phyloP scores from a whole-genome alignment of 2,329 filamentous ascomycete species.

The Trichothecium roseum region DNA sequence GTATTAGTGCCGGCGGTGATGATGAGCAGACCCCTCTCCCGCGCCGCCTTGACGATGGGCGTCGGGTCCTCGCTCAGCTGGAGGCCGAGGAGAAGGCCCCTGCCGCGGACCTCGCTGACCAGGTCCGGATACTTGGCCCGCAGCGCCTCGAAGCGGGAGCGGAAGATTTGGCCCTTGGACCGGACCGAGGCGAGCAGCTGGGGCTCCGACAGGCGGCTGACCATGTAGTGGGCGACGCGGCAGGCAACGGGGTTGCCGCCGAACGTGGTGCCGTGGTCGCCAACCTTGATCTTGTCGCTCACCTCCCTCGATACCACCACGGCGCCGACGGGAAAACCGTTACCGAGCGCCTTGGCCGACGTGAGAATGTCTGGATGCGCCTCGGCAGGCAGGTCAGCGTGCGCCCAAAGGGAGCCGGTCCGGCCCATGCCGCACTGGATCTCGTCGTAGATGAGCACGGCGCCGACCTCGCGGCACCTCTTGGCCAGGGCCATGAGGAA shows the following conservation, averaged over 20 bases:
- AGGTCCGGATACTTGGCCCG: constrained; percentile 49
- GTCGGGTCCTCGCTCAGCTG: constrained; percentile 68
- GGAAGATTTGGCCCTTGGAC: constrained; percentile 48
- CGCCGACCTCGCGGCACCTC: constrained; percentile 77
- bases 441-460: constrained; percentile 88
- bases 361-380: constrained; percentile 92
- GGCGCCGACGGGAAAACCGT: constrained; percentile 91
- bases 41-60: constrained; percentile 69
- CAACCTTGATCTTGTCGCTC: constrained; percentile 34
- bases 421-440: constrained; percentile 90
- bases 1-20: constrained; percentile 94
- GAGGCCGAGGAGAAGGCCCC: constrained; percentile 75
- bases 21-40: constrained; percentile 77
- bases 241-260: constrained; percentile 84
- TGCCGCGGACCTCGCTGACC: constrained; percentile 70
- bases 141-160: constrained; percentile 35
- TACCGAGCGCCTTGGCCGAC: constrained; percentile 90
- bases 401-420: constrained; percentile 86
- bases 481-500: constrained; percentile 78
- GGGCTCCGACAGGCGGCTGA: constrained; percentile 62
- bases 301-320: constrained; percentile 30
- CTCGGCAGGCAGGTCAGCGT: constrained; percentile 59
- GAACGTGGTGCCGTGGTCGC: constrained; percentile 91
- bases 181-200: constrained; percentile 60
- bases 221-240: constrained; percentile 76